These are phyloP conservation scores for Hanseniaspora meyeri DNA, from an alignment of 805 yeast genomes.

Conservation along the genomic window DNA sequence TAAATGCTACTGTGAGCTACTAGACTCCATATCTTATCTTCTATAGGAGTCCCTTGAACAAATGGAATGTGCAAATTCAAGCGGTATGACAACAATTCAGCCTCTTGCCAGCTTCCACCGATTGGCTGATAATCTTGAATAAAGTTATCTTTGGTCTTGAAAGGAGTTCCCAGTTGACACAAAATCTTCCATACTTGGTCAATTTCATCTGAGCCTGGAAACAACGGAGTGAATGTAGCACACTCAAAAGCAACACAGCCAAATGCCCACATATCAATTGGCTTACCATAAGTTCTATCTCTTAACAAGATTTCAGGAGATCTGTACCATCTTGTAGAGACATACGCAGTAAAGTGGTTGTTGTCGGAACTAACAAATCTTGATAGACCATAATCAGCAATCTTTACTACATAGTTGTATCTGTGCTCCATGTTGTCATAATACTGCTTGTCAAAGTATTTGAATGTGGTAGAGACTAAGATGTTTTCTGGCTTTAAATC, in stretches of 20 bases:
- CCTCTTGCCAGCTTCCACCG: slow-evolving; percentile 70
- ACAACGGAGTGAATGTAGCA: slow-evolving; percentile 61
- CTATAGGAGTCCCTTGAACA: slow-evolving; percentile 38
- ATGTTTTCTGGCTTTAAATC: slow-evolving; percentile 93
- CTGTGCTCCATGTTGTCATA: slow-evolving; percentile 18
- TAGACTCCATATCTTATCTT: slow-evolving; percentile 18
- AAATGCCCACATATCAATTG: slow-evolving; percentile 79
- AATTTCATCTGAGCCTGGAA: slow-evolving; percentile 69
- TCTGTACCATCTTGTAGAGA: slow-evolving; percentile 77
- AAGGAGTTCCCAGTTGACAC: slow-evolving; percentile 64
- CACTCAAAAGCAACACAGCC: slow-evolving; percentile 67
- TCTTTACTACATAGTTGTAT: slow-evolving; percentile 47
- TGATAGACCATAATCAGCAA: slow-evolving; percentile 74
- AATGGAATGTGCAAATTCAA: slow-evolving; percentile 49
- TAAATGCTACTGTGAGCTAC: background rate
- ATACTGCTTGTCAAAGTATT: slow-evolving; percentile 36
- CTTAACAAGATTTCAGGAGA: slow-evolving; percentile 69
- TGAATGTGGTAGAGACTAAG: slow-evolving; percentile 47
- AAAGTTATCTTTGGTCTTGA: slow-evolving; percentile 21
- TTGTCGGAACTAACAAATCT: slow-evolving; percentile 40
- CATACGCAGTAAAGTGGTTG: slow-evolving; percentile 58
- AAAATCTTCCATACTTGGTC: slow-evolving; percentile 68
- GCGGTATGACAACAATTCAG: slow-evolving; percentile 37
- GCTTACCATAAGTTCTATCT: slow-evolving; percentile 47
- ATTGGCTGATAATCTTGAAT: slow-evolving; percentile 30